phyloP scores from a whole-genome alignment of 306 rosid genomes.

The Astragalus membranaceus region DNA sequence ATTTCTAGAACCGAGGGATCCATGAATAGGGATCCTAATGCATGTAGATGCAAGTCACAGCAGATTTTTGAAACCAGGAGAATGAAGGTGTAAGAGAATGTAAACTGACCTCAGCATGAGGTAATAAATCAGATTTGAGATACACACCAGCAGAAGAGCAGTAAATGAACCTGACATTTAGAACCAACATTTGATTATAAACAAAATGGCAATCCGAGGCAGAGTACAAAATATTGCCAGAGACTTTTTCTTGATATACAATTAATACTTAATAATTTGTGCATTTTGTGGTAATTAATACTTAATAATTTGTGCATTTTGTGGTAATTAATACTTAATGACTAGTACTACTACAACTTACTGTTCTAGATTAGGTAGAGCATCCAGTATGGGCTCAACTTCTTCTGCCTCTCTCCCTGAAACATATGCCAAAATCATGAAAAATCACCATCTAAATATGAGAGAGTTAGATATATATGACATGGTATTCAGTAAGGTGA shows the following conservation, averaged over 20 bases:
- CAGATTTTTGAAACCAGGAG: neutral
- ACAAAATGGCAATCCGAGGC: neutral
- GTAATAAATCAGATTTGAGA: conserved; percentile 74
- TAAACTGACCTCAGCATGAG: conserved; percentile 78
- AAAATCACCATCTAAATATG: neutral
- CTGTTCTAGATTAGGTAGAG: conserved; percentile 87
- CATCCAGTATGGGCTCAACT: conserved; percentile 80
- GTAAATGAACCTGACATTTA: conserved; percentile 78
- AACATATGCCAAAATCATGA: conserved; percentile 2
- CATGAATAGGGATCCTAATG: too few relatives aligned
- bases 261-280: neutral
- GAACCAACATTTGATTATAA: neutral
- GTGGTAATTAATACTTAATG: too few relatives aligned
- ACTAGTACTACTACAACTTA: conserved; percentile 30
- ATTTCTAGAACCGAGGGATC: too few relatives aligned
- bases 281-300: too few relatives aligned
- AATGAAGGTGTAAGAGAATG: conserved; percentile 5
- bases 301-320: too few relatives aligned
- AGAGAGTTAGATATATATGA: neutral
- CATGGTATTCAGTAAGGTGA: neutral
- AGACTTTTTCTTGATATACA: neutral
- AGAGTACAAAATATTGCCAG: neutral
- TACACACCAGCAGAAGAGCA: conserved; percentile 99
- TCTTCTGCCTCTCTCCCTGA: conserved; percentile 93
- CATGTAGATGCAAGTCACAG: neutral